Percentiles rank a stretch among this genome's conserved stretches.
Evolutionary conservation across 768 basidiomycete genomes (phyloP).

Genomic region (Serendipita sp.): DNA sequence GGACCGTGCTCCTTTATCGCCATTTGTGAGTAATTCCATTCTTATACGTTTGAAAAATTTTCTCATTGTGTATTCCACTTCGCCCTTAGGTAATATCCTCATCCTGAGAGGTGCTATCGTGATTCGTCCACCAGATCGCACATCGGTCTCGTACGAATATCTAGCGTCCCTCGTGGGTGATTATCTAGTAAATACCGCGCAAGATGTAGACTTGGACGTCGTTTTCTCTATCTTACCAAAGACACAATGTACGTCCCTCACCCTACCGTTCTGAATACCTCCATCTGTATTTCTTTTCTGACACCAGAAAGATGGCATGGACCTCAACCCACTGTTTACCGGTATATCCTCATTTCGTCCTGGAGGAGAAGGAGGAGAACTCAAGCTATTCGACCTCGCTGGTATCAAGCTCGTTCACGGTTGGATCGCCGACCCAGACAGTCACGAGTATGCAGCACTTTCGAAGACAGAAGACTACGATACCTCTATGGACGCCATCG

Average conservation of each 20-base stretch:
- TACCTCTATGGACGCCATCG: slow-evolving; percentile 12
- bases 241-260: slow-evolving; percentile 45
- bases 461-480: slow-evolving; percentile 25
- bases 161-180: slow-evolving; percentile 74
- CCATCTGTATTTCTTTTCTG: slow-evolving; percentile 1
- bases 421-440: slow-evolving; percentile 65
- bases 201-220: slow-evolving; percentile 48
- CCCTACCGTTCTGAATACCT: neutral
- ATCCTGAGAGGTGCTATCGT: slow-evolving; percentile 70
- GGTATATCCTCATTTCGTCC: slow-evolving; percentile 53
- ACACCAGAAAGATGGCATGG: slow-evolving; percentile 53
- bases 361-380: slow-evolving; percentile 49
- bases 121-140: slow-evolving; percentile 49
- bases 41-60: neutral
- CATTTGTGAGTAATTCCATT: slow-evolving; percentile 39
- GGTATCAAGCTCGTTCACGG: slow-evolving; percentile 76
- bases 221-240: slow-evolving; percentile 62
- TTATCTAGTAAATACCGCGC: slow-evolving; percentile 48
- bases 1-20: slow-evolving; percentile 85
- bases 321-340: slow-evolving; percentile 75
- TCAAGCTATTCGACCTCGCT: slow-evolving; percentile 71
- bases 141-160: slow-evolving; percentile 67
- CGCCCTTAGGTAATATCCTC: slow-evolving; percentile 87
- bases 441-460: slow-evolving; percentile 41
- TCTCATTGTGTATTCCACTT: neutral